These are phyloP conservation scores for Forsythia suspensa DNA, from an alignment of 257 asterid species.

Conservation along the genomic window DNA sequence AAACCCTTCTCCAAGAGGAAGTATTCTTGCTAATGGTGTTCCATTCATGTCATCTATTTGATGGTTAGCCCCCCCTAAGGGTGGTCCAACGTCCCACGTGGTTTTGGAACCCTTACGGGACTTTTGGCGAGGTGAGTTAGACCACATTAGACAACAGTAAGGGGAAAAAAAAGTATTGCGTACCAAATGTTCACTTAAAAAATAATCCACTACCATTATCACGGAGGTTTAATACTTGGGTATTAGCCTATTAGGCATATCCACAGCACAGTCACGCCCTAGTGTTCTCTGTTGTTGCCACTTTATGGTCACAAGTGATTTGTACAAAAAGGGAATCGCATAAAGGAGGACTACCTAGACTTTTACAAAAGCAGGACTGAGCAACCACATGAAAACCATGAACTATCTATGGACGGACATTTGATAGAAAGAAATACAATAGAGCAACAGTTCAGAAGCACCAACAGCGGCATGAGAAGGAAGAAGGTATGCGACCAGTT, in stretches of 20 bases:
- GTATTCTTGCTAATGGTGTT: too few relatives aligned
- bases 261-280: neutral
- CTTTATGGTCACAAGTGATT: neutral
- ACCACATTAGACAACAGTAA: neutral
- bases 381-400: neutral
- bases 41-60: neutral
- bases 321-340: neutral
- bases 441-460: neutral
- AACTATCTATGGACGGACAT: neutral
- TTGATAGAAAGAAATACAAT: neutral
- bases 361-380: neutral
- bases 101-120: too few relatives aligned
- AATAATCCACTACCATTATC: too few relatives aligned
- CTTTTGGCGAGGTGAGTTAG: neutral
- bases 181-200: too few relatives aligned
- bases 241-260: neutral
- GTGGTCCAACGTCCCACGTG: neutral
- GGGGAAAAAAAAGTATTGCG: neutral
- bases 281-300: neutral
- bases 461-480: conserved; percentile 9
- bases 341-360: neutral
- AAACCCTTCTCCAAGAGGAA: too few relatives aligned
- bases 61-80: neutral
- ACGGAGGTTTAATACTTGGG: too few relatives aligned
- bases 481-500: conserved; percentile 81